Base-by-base conservation (phyloP, 495 filamentous ascomycete species). In the Penicillium samsonianum region DNA sequence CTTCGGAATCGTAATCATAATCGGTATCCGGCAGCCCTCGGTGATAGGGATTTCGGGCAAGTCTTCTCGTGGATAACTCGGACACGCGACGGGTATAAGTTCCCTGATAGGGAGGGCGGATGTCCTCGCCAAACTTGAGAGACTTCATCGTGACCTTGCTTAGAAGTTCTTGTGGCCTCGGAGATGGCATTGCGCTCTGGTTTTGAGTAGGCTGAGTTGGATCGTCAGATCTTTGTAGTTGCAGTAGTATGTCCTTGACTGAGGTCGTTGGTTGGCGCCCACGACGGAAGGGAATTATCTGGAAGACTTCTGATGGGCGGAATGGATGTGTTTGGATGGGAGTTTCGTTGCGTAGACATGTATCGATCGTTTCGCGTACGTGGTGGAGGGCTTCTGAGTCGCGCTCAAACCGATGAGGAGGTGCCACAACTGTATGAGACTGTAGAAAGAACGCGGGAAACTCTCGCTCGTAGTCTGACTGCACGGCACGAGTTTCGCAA, bases 1-100 rank as follows among this genome's bases (percentile, higher is more conserved):
- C 92, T 68, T 99, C 94, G 0, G 92, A 97, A 65, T 98, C 94
- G 64, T 97, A 96, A 59, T 94, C 92, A 69, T 99, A 98, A 65
- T 95, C 79, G n/a, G 85, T 79, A 4, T 87, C 80, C 4, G 88
- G 85, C 7, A 94, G 61, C 9, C 67, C 72, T 41, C 81, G 82
- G 28, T 78, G 67, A 50, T 85, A 84, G 0, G 94, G 92, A 35
- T 87, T 90, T 4, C 88, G 80, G n/a, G 86, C 84, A 4, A 95
- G 65, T 55, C 76, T 85, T 10, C 67, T 62, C 5, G 87, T 78
- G 20, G 81, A 73, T 0, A 58, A 60, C n/a, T 66, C 64, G 7
- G 84, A 75, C 2, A 80, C 71, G 1, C 73, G 53, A 54, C 78
- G 84, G 4, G 90, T 90, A 55, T 85, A 88, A 0, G 95, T 97